Base-by-base conservation (phyloP, 106 monocot genomes). In the Alisma plantagoaquatica region DNA sequence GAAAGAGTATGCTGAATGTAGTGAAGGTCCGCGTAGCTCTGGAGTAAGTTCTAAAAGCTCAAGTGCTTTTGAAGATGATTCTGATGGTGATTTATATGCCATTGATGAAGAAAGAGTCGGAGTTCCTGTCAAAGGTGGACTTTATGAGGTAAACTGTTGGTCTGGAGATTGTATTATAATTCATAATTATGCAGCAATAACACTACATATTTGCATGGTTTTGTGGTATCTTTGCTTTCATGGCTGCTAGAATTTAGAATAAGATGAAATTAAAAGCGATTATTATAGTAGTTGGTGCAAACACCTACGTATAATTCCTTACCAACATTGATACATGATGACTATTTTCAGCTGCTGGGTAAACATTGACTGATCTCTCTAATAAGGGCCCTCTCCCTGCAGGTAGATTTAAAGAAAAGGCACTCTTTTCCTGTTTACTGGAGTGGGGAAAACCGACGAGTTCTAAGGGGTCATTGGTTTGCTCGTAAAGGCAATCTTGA, bases 401-500 rank as follows among this genome's bases (percentile, higher is more conserved):
- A 96, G 90, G 98, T 98, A 4, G 90, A 98, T 81, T 63, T 98
- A 61, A 64, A 50, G 27, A 90, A 68, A 59, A 45, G 98, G 2
- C 85, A 98, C 35, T 90, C 90, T 67, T 98, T 98, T 51, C 90
- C 98, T 20, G 98, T 98, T 8, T 98, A 98, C 45, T 98, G 98
- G 98, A 65, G 72, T 79, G 98, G 98, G 33, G 98, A 98, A 68
- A 90, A 98, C 59, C 78, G 90, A 3, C 84, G 98, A 53, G 82
- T 90, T 9, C 58, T 98, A 43, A 73, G 98, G 71, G 98, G 98
- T 23, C 98, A 98, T 43, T 98, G 98, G 98, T 98, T 74, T 82
- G 84, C 76, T 54, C 87, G 80, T 57, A 90, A 90, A 74, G 84
- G 78, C 61, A 70, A 78, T 49, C 68, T 76, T 71, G 98, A 98